Base-by-base conservation (phyloP, 495 filamentous ascomycete genomes). In the Xylaria palmicola region DNA sequence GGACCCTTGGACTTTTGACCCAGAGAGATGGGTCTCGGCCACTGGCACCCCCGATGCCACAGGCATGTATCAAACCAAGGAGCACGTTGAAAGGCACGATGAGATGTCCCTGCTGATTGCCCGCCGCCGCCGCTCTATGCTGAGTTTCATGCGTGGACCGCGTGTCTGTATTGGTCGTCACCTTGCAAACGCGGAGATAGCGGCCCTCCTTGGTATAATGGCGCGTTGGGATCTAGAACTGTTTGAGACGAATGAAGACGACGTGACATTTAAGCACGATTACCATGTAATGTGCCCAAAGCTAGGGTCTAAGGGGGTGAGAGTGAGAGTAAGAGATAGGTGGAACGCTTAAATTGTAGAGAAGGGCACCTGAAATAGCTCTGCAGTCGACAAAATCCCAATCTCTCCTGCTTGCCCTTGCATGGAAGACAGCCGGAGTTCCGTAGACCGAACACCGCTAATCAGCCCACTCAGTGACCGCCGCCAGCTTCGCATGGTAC, bases 111-210 rank as follows among this genome's bases (percentile, higher is more conserved):
- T 44, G 10, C 40, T 44, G 10, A 19, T 44, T 20, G 19, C 40
- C 3, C 40, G n/a, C 15, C 68, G 79, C 3, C 73, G 79, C 24
- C 73, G 66, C 44, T 79, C 81, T 48, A 53, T 80, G 55, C 67
- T 75, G 12, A 61, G 73, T 0, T 81, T 81, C 47, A 73, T 66
- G 24, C 72, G 70, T 47, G 78, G 79, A 4, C 65, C 72, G 4
- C 54, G 79, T 22, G 65, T 66, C 20, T 82, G 79, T 43, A 62
- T 82, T 27, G 79, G 68, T 19, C 60, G 65, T 10, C 63, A 67
- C 39, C 59, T 72, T 12, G 69, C 69, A 8, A 64, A 69, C 52
- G 55, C 55, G 13, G 55, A 58, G 36, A 34, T 47, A n/a, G 55
- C 32, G 20, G 27, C 47, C n/a, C 34, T 41, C 17, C 15, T 58